Percentiles rank a stretch among this genome's conserved stretches.
Conservation (phyloP, 139 green algal genomes). For the Pseudopediastrum boryanum region DNA sequence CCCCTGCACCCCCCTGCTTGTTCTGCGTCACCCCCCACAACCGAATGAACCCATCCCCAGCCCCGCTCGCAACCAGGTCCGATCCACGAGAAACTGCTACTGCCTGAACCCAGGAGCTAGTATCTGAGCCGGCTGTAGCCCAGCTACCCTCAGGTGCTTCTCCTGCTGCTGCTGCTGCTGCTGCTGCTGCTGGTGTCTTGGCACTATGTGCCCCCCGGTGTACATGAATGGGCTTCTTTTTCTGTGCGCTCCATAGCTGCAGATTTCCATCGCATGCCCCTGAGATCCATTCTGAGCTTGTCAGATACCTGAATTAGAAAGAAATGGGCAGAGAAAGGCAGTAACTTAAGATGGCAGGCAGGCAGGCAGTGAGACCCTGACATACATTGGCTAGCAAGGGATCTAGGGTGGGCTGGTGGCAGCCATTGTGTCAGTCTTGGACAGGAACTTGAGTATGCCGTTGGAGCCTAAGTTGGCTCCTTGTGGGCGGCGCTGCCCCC, state of each 20-base stretch:
- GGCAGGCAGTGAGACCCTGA: too few species aligned
- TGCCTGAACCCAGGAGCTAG: conserved; percentile 76
- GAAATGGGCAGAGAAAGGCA: too few species aligned
- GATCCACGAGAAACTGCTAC: conserved; percentile 71
- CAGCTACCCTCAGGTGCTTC: conserved; percentile 40
- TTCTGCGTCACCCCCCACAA: conserved; percentile 75
- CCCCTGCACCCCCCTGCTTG: conserved; percentile 36
- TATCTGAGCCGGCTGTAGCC: conserved; percentile 5
- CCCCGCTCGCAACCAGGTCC: conserved; percentile 87
- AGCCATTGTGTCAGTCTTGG: too few species aligned
- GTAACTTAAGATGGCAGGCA: too few species aligned
- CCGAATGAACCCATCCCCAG: conserved; percentile 85
- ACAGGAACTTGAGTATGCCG: too few species aligned
- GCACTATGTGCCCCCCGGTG: background rate
- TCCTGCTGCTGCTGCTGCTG: conserved; percentile 8
- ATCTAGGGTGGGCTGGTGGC: too few species aligned
- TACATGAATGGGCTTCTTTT: too few species aligned
- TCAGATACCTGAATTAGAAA: conserved; percentile 65
- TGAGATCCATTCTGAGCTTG: conserved; percentile 82
- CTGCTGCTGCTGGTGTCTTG: conserved; percentile 9
- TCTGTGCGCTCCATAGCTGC: conserved; percentile 31
- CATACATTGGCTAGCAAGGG: too few species aligned
- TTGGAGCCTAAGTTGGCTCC: too few species aligned
- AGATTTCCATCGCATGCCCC: conserved; percentile 72
- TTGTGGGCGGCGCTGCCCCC: too few species aligned